Conservation (phyloP, 2,329 filamentous ascomycete genomes). For the Fusarium vanettenii region DNA sequence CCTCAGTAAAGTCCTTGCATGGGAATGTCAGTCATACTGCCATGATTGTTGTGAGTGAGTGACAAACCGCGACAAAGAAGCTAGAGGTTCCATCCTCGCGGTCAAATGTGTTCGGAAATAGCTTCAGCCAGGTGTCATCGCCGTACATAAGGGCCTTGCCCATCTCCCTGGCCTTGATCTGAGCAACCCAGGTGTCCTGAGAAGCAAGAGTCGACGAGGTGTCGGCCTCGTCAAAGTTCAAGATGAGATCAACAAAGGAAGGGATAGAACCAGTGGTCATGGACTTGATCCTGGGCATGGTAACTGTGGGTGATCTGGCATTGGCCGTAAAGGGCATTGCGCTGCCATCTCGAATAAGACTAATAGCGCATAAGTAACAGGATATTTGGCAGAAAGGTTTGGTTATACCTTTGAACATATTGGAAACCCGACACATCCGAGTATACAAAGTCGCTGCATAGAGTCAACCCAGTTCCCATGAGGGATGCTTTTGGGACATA, state of each 20-base stretch:
- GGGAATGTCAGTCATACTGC: neutral
- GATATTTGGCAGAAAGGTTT: neutral
- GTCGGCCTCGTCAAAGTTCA: conserved; percentile 96
- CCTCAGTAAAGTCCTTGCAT: conserved; percentile 90
- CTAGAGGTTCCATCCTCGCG: conserved; percentile 93
- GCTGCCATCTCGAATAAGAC: conserved; percentile 83
- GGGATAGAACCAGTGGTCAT: conserved; percentile 98
- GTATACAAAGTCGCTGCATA: conserved; percentile 89
- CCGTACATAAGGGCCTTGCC: conserved; percentile 94
- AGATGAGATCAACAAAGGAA: conserved; percentile 94
- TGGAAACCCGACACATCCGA: conserved; percentile 81
- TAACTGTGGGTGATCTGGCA: conserved; percentile 96
- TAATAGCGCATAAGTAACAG: conserved; percentile 51
- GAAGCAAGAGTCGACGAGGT: conserved; percentile 86
- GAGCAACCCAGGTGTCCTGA: conserved; percentile 96
- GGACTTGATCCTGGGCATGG: conserved; percentile 97
- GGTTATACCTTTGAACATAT: conserved; percentile 84
- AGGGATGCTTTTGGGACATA: neutral
- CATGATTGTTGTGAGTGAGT: neutral
- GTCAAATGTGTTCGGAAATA: conserved; percentile 91
- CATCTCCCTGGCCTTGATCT: conserved; percentile 79
- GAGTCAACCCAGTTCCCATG: conserved; percentile 35
- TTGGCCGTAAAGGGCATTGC: conserved; percentile 95
- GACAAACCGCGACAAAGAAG: conserved; percentile 94
- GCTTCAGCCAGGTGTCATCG: conserved; percentile 97